Conservation (phyloP, 192 early-diverging fungal species). For the Pilaira anomala region DNA sequence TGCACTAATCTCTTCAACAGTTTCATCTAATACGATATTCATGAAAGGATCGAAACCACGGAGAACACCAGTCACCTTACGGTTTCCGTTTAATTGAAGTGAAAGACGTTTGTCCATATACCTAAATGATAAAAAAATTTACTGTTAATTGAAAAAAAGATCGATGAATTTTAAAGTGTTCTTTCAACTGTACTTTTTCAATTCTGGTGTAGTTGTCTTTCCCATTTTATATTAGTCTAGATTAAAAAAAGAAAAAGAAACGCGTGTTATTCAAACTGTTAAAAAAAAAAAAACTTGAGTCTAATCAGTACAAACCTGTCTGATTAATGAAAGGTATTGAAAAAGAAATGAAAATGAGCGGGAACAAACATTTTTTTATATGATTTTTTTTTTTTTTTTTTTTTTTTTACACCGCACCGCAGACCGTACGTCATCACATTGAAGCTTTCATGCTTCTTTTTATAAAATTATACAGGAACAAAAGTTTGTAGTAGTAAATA, state of each 20-base stretch:
- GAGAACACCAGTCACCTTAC: conserved; percentile 91
- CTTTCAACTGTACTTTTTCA: conserved; percentile 37
- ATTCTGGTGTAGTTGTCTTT: conserved; percentile 40
- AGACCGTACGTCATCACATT: too few relatives aligned
- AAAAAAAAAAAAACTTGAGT: too few relatives aligned
- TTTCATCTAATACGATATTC: conserved; percentile 96
- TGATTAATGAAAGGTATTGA: too few relatives aligned
- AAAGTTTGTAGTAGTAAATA: too few relatives aligned
- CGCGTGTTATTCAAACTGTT: neutral
- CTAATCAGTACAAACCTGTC: too few relatives aligned
- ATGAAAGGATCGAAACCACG: conserved; percentile 99
- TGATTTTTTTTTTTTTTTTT: too few relatives aligned
- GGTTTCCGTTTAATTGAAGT: conserved; percentile 87
- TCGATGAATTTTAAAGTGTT: neutral
- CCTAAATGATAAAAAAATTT: conserved; percentile 24
- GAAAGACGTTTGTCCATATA: conserved; percentile 94
- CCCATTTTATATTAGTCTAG: conserved; percentile 23
- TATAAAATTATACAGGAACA: too few relatives aligned
- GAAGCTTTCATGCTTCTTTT: too few relatives aligned
- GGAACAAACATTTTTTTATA: too few relatives aligned
- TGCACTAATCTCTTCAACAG: conserved; percentile 74
- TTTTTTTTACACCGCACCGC: too few relatives aligned
- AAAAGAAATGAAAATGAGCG: too few relatives aligned
- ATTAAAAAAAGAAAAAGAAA: neutral
- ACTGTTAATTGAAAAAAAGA: neutral